Evolutionary conservation across 139 green algal genomes (phyloP).

Genomic region (Astrephomene gubernaculifera): DNA sequence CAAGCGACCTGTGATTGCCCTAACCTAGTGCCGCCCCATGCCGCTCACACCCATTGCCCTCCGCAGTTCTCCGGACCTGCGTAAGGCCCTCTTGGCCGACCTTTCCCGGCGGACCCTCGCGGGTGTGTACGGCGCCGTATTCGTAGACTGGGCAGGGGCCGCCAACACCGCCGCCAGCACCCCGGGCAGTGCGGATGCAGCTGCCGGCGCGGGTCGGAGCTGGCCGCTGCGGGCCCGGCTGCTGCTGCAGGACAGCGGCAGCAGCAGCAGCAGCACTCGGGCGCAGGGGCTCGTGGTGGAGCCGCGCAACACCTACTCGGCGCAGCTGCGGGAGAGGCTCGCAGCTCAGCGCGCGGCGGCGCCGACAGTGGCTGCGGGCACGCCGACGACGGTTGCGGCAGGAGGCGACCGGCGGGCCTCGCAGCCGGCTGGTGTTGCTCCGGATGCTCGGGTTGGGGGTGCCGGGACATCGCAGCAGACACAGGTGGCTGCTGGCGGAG

Average conservation of each 20-base stretch:
- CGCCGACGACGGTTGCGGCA: not conserved
- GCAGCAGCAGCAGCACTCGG: not conserved
- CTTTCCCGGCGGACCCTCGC: not conserved
- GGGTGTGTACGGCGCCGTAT: not conserved
- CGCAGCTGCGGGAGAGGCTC: not conserved
- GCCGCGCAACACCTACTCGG: not conserved
- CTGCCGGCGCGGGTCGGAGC: not conserved
- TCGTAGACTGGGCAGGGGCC: not conserved
- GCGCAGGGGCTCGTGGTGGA: not conserved
- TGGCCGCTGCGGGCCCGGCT: not conserved
- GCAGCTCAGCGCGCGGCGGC: not conserved
- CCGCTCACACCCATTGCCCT: too few relatives aligned
- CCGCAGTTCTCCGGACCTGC: not conserved
- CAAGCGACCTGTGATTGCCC: too few relatives aligned
- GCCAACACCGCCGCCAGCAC: not conserved
- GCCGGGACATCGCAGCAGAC: too few relatives aligned
- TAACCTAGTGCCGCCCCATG: too few relatives aligned
- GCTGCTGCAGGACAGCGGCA: too few relatives aligned
- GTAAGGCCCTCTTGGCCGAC: not conserved
- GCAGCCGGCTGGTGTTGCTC: too few relatives aligned
- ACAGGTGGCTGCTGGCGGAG: too few relatives aligned
- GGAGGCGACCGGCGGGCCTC: too few relatives aligned
- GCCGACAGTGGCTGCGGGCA: not conserved
- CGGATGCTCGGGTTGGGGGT: too few relatives aligned
- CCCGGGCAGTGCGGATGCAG: not conserved